These are phyloP conservation scores for Lichtheimia ramosa DNA, from an alignment of 371 early-diverging fungal species.

Conservation along the genomic window DNA sequence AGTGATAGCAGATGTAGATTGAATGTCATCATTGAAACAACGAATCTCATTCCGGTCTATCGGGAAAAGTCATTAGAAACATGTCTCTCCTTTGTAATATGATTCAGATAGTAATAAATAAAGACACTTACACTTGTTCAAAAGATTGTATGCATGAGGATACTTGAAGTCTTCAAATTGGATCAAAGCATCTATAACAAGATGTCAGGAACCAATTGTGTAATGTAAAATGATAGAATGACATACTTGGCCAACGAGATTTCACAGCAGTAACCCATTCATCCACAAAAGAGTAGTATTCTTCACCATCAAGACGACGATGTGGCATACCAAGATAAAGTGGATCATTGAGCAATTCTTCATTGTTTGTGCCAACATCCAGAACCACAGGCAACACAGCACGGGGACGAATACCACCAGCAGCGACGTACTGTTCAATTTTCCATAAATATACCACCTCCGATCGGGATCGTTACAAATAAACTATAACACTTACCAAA, in stretches of 20 bases:
- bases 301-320: conserved; percentile 59
- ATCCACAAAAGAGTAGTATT: conserved; percentile 65
- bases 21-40: conserved; percentile 74
- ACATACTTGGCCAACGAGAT: conserved; percentile 64
- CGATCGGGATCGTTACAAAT: background rate
- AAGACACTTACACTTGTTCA: conserved; percentile 51
- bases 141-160: conserved; percentile 59
- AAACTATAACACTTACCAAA: conserved; percentile 34
- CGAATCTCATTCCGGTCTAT: conserved; percentile 55
- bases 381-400: conserved; percentile 65
- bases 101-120: conserved; percentile 1
- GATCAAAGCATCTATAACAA: conserved; percentile 40
- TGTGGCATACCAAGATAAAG: conserved; percentile 69
- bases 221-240: background rate
- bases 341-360: conserved; percentile 56
- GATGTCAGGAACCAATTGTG: background rate
- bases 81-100: background rate
- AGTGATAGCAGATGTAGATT: conserved; percentile 63
- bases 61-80: background rate
- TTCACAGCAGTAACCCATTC: conserved; percentile 66
- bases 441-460: conserved; percentile 2
- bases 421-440: conserved; percentile 55
- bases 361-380: conserved; percentile 70
- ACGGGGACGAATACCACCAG: conserved; percentile 65
- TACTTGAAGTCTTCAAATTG: conserved; percentile 62